Evolutionary conservation across 139 green algal genomes (phyloP).

Genomic region (Pseudopediastrum boryanum): DNA sequence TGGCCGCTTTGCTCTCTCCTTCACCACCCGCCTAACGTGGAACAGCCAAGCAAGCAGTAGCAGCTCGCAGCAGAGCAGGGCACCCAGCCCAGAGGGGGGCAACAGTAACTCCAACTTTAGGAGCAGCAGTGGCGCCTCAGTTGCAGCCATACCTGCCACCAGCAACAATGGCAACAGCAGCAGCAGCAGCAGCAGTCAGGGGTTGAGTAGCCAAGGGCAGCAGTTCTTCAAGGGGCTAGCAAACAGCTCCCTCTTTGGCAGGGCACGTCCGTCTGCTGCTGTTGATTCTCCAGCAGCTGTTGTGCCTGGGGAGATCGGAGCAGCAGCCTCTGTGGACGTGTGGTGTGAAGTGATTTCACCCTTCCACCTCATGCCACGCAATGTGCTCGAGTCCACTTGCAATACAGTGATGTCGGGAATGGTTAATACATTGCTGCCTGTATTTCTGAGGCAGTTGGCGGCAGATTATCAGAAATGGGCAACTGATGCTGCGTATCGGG

Average conservation of each 20-base stretch:
- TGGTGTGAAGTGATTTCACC: conserved; percentile 63
- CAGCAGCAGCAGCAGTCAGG: background rate
- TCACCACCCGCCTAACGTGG: conserved; percentile 28
- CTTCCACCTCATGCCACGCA: conserved; percentile 72
- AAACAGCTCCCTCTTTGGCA: too few relatives aligned
- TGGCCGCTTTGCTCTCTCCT: conserved; percentile 31
- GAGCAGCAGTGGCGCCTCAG: background rate
- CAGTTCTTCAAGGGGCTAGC: too few relatives aligned
- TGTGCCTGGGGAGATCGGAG: background rate
- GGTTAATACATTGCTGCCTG: conserved; percentile 58
- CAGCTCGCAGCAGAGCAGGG: background rate
- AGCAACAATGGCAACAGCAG: background rate
- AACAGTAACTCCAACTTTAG: conserved; percentile 4
- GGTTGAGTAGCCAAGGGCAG: too few relatives aligned
- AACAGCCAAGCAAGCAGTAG: conserved; percentile 7
- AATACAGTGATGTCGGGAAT: conserved; percentile 61
- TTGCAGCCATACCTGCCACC: background rate
- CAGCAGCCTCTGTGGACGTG: conserved; percentile 34
- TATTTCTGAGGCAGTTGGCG: conserved; percentile 62
- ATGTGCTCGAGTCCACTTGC: conserved; percentile 60
- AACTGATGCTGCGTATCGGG: conserved; percentile 37
- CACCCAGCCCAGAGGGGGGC: background rate
- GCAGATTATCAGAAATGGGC: conserved; percentile 60
- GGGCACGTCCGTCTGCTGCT: too few relatives aligned
- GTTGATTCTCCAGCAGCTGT: background rate